These are phyloP conservation scores for Verticillium albo-atrum DNA, from an alignment of 2,329 filamentous ascomycete species.

Conservation along the genomic window DNA sequence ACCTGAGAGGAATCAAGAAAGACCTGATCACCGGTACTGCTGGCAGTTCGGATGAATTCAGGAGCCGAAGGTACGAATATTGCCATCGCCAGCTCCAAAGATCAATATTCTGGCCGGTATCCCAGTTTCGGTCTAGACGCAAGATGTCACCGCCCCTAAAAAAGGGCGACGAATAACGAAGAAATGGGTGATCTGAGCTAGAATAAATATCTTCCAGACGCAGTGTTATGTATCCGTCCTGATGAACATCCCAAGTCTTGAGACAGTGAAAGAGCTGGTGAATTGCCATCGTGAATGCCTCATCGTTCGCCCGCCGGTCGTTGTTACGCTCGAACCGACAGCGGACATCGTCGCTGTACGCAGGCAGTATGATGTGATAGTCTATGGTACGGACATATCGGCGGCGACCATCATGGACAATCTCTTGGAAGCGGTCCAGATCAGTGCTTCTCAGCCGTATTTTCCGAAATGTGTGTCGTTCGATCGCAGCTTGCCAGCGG, in stretches of 20 bases:
- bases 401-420: slow-evolving; percentile 10
- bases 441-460: slow-evolving; percentile 11
- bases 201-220: neutral
- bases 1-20: neutral
- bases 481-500: neutral
- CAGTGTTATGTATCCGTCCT: neutral
- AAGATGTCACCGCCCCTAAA: neutral
- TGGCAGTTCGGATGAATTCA: neutral
- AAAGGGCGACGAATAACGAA: neutral
- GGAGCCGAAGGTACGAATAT: neutral
- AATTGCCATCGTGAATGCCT: slow-evolving; percentile 15
- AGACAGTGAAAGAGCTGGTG: slow-evolving; percentile 12
- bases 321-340: slow-evolving; percentile 13
- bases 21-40: neutral
- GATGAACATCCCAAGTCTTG: slow-evolving; percentile 11
- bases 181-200: neutral
- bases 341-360: slow-evolving; percentile 11
- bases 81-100: neutral
- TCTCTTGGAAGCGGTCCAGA: slow-evolving; percentile 11
- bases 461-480: neutral
- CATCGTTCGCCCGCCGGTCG: slow-evolving; percentile 14
- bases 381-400: slow-evolving; percentile 12
- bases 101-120: neutral
- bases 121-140: neutral
- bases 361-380: slow-evolving; percentile 14